Conservation (phyloP, 1,284 basidiomycete genomes). For the Xerocomus amazonicus region DNA sequence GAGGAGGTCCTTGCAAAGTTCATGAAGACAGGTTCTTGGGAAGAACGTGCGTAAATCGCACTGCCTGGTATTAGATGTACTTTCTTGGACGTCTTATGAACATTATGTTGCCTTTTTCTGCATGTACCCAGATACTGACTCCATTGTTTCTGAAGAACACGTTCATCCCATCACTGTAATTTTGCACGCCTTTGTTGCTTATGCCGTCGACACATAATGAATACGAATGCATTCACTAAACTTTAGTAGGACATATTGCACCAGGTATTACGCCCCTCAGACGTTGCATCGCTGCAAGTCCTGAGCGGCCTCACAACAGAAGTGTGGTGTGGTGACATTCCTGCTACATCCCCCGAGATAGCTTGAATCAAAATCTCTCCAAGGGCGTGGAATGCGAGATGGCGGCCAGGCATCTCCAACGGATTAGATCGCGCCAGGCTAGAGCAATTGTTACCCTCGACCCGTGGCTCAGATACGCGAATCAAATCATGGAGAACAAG, state of each 20-base stretch:
- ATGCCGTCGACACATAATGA: neutral
- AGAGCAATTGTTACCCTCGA: too few species aligned
- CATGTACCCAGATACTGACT: slow-evolving; percentile 5
- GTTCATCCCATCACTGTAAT: neutral
- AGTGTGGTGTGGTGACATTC: too few species aligned
- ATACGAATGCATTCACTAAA: neutral
- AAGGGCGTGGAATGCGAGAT: too few species aligned
- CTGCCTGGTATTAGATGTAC: slow-evolving; percentile 2
- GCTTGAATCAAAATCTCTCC: too few species aligned
- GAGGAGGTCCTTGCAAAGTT: slow-evolving; percentile 80
- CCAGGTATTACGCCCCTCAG: too few species aligned
- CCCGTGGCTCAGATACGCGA: too few species aligned
- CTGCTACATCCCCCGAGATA: too few species aligned
- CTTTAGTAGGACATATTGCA: neutral
- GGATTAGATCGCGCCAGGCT: too few species aligned
- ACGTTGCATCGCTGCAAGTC: too few species aligned
- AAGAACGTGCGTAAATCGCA: slow-evolving; percentile 38
- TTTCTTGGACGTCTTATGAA: neutral
- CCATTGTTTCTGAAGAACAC: neutral
- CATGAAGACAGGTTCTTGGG: slow-evolving; percentile 70
- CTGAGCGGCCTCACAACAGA: too few species aligned
- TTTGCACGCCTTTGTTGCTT: neutral
- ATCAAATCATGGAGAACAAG: too few species aligned
- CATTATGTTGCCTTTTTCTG: slow-evolving; percentile 2
- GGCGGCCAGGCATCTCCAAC: too few species aligned